A percentile compares a stretch with the other conserved stretches of the same genome.
These are phyloP conservation scores for Monascus ruber DNA, from an alignment of 2,329 filamentous ascomycete genomes.

Conservation along the genomic window DNA sequence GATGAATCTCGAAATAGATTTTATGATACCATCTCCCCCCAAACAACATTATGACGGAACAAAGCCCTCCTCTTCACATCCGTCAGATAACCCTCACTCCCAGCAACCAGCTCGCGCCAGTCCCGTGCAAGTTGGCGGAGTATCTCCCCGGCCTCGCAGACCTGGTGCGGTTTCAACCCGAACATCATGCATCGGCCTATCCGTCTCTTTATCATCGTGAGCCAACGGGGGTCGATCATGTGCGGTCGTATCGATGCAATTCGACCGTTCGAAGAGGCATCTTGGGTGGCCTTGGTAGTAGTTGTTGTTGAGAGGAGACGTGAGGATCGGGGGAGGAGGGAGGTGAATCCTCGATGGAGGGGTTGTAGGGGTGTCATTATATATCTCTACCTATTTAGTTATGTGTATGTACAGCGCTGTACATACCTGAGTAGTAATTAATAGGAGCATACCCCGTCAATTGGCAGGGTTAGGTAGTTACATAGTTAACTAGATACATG, in stretches of 20 bases:
- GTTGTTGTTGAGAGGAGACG: too few species aligned
- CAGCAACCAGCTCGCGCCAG: constrained; percentile 62
- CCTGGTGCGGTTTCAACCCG: constrained; percentile 51
- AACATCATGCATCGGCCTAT: constrained; percentile 67
- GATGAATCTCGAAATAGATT: too few species aligned
- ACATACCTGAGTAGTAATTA: too few species aligned
- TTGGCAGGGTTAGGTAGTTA: too few species aligned
- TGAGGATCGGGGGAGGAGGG: too few species aligned
- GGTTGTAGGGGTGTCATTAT: too few species aligned
- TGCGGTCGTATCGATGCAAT: constrained; percentile 12
- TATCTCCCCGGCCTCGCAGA: constrained; percentile 47
- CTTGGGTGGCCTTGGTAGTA: too few species aligned
- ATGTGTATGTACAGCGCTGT: too few species aligned
- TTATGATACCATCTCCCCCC: constrained; percentile 69
- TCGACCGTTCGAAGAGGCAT: constrained; percentile 4
- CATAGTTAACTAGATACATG: too few species aligned
- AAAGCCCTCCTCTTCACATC: constrained; percentile 50
- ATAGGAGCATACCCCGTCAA: too few species aligned
- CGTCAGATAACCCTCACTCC: constrained; percentile 65
- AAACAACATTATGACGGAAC: constrained; percentile 56
- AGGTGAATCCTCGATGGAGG: too few species aligned
- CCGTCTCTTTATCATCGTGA: constrained; percentile 54
- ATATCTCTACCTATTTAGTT: too few species aligned
- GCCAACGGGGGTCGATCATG: constrained; percentile 50
- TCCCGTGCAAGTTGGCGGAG: constrained; percentile 49